A percentile compares a stretch with the other conserved stretches of the same genome.
phyloP scores from a whole-genome alignment of 2,329 filamentous ascomycete species.

The Penicillium thymicola region DNA sequence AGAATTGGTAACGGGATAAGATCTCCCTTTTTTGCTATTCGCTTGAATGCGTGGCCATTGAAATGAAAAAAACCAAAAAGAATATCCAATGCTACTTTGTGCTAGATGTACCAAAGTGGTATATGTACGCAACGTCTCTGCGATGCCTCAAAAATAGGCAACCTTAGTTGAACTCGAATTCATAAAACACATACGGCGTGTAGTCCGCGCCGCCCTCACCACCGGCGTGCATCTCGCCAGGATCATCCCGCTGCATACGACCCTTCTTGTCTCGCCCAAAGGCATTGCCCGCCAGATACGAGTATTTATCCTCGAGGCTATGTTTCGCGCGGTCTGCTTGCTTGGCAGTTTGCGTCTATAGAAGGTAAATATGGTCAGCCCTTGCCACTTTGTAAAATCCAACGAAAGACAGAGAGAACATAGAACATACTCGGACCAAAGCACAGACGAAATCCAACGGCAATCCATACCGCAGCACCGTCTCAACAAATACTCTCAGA shows the following conservation, averaged over 20 bases:
- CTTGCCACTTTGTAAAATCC: not conserved
- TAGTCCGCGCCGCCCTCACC: slow-evolving; percentile 72
- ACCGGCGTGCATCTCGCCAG: slow-evolving; percentile 79
- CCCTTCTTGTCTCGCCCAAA: slow-evolving; percentile 93
- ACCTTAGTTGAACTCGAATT: slow-evolving; percentile 71
- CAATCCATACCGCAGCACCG: slow-evolving; percentile 90
- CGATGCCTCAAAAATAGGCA: not conserved
- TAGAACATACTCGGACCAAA: slow-evolving; percentile 69
- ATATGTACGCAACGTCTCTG: slow-evolving; percentile 21
- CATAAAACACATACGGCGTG: slow-evolving; percentile 95
- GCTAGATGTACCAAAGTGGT: slow-evolving; percentile 21
- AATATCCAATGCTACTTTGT: slow-evolving; percentile 17
- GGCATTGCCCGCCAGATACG: slow-evolving; percentile 90
- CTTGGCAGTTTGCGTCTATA: slow-evolving; percentile 73
- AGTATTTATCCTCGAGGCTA: slow-evolving; percentile 79
- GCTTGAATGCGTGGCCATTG: not conserved
- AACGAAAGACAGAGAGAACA: not conserved
- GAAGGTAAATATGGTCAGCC: not conserved
- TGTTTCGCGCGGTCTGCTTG: slow-evolving; percentile 71
- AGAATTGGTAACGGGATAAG: not conserved
- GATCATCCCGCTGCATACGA: slow-evolving; percentile 85
- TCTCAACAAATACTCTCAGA: slow-evolving; percentile 93
- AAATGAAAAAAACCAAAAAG: not conserved
- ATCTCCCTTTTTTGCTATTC: not conserved
- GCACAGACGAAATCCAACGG: slow-evolving; percentile 86